A percentile compares a stretch with the other conserved stretches of the same genome.
phyloP scores from a whole-genome alignment of 805 yeast genomes.

The Sugiyamaella chiloensis region DNA sequence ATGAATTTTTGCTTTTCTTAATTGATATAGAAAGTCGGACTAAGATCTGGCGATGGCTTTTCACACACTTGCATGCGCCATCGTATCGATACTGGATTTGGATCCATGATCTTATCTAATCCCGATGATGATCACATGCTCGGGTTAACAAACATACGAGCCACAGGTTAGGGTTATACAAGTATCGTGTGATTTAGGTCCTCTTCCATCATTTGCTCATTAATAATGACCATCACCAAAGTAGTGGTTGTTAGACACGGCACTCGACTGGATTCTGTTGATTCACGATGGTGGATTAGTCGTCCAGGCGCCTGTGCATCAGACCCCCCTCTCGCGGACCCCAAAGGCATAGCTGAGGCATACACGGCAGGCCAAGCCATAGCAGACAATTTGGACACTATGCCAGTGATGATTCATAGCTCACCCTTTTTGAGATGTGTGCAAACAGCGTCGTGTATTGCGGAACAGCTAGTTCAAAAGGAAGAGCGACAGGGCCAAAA shows the following conservation, averaged over 20 bases:
- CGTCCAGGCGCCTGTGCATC: conserved; percentile 34
- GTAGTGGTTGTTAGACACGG: conserved; percentile 36
- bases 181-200: too few species aligned
- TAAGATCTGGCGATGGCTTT: too few species aligned
- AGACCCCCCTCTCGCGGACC: conserved; percentile 37
- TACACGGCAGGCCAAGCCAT: conserved; percentile 23
- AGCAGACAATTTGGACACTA: conserved; percentile 14
- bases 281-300: conserved; percentile 31
- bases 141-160: too few species aligned
- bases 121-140: too few species aligned
- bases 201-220: neutral
- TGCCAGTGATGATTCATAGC: conserved; percentile 24
- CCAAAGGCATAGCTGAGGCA: conserved; percentile 30
- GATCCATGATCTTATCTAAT: too few species aligned
- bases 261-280: conserved; percentile 33
- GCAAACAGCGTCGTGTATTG: conserved; percentile 34
- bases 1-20: too few species aligned
- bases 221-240: conserved; percentile 13
- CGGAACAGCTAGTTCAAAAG: conserved; percentile 17
- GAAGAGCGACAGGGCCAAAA: neutral
- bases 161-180: too few species aligned
- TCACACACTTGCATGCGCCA: too few species aligned
- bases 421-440: conserved; percentile 40
- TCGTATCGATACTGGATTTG: too few species aligned
- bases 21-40: too few species aligned